Evolutionary conservation across 805 yeast genomes (phyloP).

Genomic region (Lipomyces sp.): DNA sequence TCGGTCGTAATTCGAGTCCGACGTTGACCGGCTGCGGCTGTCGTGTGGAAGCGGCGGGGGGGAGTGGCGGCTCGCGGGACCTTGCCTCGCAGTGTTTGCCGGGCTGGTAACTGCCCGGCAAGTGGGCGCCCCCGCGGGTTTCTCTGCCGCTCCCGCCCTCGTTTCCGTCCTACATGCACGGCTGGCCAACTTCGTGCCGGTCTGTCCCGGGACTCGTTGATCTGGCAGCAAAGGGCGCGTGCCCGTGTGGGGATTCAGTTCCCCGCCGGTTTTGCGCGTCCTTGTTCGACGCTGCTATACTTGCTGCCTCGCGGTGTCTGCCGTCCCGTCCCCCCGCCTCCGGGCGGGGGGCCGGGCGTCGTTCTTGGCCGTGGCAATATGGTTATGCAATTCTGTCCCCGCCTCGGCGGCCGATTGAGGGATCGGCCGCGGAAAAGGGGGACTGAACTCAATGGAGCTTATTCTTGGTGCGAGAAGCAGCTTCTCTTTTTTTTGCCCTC

Average conservation of each 20-base stretch:
- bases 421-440: conserved; percentile 12
- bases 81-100: too few species aligned
- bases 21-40: too few species aligned
- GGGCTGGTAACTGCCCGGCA: too few species aligned
- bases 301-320: too few species aligned
- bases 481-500: conserved; percentile 21
- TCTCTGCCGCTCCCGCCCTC: too few species aligned
- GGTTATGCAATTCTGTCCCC: too few species aligned
- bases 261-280: conserved; percentile 5
- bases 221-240: conserved; percentile 5
- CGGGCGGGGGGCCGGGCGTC: background rate
- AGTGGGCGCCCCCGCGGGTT: too few species aligned
- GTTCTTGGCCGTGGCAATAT: conserved; percentile 29
- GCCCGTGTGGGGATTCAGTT: background rate
- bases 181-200: too few species aligned
- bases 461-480: background rate
- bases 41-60: too few species aligned
- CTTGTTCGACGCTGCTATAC: conserved; percentile 19
- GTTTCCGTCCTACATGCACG: too few species aligned
- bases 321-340: background rate
- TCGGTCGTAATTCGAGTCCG: too few species aligned
- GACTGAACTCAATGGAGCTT: background rate
- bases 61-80: too few species aligned
- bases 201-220: conserved; percentile 1
- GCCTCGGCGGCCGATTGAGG: conserved; percentile 35